Conservation (phyloP, 805 yeast genomes). For the Isabelozyma heimii region DNA sequence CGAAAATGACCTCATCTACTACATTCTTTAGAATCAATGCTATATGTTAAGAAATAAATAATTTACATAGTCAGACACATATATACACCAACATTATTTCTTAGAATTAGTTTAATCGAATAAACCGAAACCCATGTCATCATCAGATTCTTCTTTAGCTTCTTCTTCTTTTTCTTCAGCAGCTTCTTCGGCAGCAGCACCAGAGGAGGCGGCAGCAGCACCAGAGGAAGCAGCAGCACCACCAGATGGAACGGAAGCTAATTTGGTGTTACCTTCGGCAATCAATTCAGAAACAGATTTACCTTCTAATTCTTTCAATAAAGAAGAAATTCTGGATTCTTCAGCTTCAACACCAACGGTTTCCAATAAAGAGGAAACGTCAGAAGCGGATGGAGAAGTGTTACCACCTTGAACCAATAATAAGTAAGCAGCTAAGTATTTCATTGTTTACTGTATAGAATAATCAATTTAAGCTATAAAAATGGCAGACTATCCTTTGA, state of each 20-base stretch:
- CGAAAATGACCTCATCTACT: not conserved
- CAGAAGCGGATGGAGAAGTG: conserved; percentile 90
- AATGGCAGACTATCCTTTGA: conserved; percentile 80
- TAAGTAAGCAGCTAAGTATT: conserved; percentile 99
- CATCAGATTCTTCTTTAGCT: conserved; percentile 59
- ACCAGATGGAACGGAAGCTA: conserved; percentile 96
- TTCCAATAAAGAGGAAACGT: conserved; percentile 83
- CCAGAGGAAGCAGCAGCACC: conserved; percentile 89
- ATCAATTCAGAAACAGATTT: conserved; percentile 86
- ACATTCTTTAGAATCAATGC: not conserved
- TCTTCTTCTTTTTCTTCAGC: conserved; percentile 69
- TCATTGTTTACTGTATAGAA: conserved; percentile 60
- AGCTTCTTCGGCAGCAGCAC: conserved; percentile 67
- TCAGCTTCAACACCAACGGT: conserved; percentile 97
- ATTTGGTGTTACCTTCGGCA: conserved; percentile 92
- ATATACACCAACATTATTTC: not conserved
- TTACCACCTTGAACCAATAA: conserved; percentile 97
- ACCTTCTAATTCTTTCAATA: conserved; percentile 88
- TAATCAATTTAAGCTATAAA: conserved; percentile 73
- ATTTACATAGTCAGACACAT: not conserved
- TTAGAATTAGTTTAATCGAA: conserved; percentile 70
- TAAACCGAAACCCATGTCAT: conserved; percentile 94
- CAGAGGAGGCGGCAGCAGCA: conserved; percentile 70
- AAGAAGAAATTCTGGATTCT: conserved; percentile 76
- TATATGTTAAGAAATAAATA: not conserved